A percentile compares a stretch with the other conserved stretches of the same genome.
phyloP scores from a whole-genome alignment of 176 grass and related monocot species.

The Triticum dicoccoides region DNA sequence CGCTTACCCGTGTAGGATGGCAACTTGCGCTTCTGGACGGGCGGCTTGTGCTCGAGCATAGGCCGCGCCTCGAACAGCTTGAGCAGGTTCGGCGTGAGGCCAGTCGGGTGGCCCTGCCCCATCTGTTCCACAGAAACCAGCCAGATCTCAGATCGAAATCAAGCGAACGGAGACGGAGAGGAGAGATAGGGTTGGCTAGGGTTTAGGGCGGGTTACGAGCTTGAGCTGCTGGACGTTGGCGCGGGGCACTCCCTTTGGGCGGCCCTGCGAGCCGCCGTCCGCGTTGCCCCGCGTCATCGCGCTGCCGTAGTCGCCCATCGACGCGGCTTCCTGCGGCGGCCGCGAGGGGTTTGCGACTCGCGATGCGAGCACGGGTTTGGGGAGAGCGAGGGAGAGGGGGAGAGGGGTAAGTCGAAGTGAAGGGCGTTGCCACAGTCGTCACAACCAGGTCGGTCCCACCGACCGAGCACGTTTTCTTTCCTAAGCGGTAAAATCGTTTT shows the following conservation, averaged over 20 bases:
- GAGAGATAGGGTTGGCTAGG: constrained; percentile 3
- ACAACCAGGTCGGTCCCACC: too few relatives aligned
- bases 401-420: too few relatives aligned
- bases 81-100: constrained; percentile 69
- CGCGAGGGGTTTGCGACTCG: neutral
- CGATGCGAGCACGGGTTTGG: neutral
- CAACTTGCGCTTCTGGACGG: constrained; percentile 53
- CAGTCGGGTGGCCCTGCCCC: constrained; percentile 75
- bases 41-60: constrained; percentile 62
- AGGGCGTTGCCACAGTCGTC: too few relatives aligned
- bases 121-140: constrained; percentile 45
- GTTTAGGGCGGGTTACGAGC: constrained; percentile 53
- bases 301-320: constrained; percentile 80
- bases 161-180: neutral
- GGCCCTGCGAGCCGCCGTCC: constrained; percentile 60
- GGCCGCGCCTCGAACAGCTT: constrained; percentile 76
- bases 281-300: constrained; percentile 62
- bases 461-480: too few relatives aligned
- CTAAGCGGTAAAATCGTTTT: too few relatives aligned
- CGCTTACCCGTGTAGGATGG: constrained; percentile 54
- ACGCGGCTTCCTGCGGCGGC: constrained; percentile 2
- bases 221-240: constrained; percentile 79
- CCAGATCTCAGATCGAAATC: constrained; percentile 12
- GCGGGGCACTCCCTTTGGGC: constrained; percentile 68
- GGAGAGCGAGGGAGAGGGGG: too few relatives aligned